phyloP scores from a whole-genome alignment of 306 rosid species.

The Cucumis hystrix region DNA sequence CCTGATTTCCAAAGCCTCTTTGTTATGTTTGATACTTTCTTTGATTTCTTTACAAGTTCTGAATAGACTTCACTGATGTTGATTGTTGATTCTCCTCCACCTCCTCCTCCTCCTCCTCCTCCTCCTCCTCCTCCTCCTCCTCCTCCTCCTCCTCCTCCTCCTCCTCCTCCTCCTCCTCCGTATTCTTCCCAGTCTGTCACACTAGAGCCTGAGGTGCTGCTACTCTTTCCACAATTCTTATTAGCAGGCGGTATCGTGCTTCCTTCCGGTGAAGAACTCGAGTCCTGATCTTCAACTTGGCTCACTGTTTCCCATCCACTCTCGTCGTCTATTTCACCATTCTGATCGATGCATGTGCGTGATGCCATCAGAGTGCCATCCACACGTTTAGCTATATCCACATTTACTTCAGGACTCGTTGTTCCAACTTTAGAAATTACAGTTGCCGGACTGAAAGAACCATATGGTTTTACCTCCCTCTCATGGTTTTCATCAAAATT shows the following conservation, averaged over 20 bases:
- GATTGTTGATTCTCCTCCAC: constrained; percentile 48
- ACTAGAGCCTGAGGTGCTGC: constrained; percentile 31
- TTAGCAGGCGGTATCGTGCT: constrained; percentile 39
- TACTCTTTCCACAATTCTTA: constrained; percentile 41
- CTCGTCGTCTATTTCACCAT: constrained; percentile 66
- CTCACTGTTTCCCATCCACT: constrained; percentile 99
- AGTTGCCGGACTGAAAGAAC: constrained; percentile 49
- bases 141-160: constrained; percentile 29
- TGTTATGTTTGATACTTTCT: constrained; percentile 53
- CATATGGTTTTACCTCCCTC: constrained; percentile 61
- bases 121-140: constrained; percentile 34
- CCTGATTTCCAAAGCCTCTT: constrained; percentile 75
- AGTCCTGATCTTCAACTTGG: constrained; percentile 81
- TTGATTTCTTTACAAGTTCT: constrained; percentile 42
- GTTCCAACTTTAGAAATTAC: constrained; percentile 57
- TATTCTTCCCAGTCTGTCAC: constrained; percentile 64
- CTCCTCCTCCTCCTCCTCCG: constrained; percentile 28
- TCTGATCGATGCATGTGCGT: constrained; percentile 26
- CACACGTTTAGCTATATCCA: constrained; percentile 14
- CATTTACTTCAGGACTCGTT: constrained; percentile 51
- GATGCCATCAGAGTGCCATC: constrained; percentile 31
- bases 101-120: constrained; percentile 18
- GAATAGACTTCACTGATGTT: constrained; percentile 69
- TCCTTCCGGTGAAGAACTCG: constrained; percentile 69
- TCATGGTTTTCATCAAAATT: constrained; percentile 50